Evolutionary conservation across 1,139 yeast species (phyloP).

Genomic region (Debaryomyces nepalensis): DNA sequence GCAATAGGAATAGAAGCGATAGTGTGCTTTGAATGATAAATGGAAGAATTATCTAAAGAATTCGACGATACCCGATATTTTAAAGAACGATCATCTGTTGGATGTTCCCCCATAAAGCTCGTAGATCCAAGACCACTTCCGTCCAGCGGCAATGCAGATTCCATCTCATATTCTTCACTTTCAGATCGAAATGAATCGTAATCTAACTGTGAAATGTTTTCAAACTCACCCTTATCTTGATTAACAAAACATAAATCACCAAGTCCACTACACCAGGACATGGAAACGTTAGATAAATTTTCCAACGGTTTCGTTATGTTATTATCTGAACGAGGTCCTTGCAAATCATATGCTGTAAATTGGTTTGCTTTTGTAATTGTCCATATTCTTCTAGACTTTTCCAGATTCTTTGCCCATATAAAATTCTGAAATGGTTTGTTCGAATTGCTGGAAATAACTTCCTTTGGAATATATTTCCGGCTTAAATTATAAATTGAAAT

Average conservation of each 20-base stretch:
- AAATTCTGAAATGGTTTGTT: constrained; percentile 50
- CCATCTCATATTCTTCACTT: constrained; percentile 6
- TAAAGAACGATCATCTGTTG: constrained; percentile 7
- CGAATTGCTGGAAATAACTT: constrained; percentile 61
- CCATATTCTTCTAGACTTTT: constrained; percentile 38
- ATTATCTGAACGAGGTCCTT: constrained; percentile 27
- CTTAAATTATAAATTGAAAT: constrained; percentile 74
- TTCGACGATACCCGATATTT: constrained; percentile 10
- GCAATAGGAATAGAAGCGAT: constrained; percentile 32
- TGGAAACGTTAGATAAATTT: constrained; percentile 54
- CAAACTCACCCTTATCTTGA: constrained; percentile 55
- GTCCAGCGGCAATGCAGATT: constrained; percentile 7
- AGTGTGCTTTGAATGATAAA: constrained; percentile 4
- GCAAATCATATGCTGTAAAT: constrained; percentile 59
- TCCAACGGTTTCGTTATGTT: constrained; percentile 57
- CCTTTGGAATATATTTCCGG: constrained; percentile 76
- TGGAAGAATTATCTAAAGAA: constrained; percentile 11
- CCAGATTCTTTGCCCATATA: constrained; percentile 43
- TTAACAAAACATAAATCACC: constrained; percentile 57
- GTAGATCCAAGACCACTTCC: background rate
- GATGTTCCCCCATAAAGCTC: constrained; percentile 8
- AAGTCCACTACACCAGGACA: constrained; percentile 57
- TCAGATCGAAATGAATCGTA: background rate
- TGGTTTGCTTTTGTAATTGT: constrained; percentile 52
- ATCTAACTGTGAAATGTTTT: constrained; percentile 16